A percentile compares a stretch with the other conserved stretches of the same genome.
Evolutionary conservation across 768 basidiomycete genomes (phyloP).

Genomic region (Amanita fuliginea): DNA sequence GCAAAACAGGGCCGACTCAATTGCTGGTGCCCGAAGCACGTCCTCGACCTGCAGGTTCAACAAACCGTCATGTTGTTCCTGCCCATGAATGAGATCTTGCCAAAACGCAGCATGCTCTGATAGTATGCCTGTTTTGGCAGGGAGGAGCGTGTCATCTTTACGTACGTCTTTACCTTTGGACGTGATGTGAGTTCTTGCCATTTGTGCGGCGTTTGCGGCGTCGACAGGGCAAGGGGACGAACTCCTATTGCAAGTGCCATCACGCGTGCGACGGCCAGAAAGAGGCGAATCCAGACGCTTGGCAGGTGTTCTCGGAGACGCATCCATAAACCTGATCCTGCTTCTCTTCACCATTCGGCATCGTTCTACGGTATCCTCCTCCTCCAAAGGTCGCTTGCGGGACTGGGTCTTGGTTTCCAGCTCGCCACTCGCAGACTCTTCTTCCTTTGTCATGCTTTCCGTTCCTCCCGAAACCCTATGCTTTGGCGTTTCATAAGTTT

Average conservation of each 20-base stretch:
- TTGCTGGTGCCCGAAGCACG: slow-evolving; percentile 12
- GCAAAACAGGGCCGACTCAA: slow-evolving; percentile 15
- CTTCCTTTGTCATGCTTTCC: not conserved
- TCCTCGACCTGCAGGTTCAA: slow-evolving; percentile 13
- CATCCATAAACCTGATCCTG: not conserved
- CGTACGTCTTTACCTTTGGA: not conserved
- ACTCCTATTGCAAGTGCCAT: not conserved
- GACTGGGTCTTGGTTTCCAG: not conserved
- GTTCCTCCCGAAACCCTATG: not conserved
- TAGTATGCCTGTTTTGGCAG: not conserved
- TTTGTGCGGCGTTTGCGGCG: not conserved
- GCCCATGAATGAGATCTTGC: not conserved
- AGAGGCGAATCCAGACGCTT: not conserved
- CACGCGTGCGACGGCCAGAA: not conserved
- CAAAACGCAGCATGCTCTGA: not conserved
- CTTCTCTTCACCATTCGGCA: not conserved
- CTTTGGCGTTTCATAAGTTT: not conserved
- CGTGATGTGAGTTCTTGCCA: not conserved
- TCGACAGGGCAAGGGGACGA: not conserved
- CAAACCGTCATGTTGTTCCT: not conserved
- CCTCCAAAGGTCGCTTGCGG: not conserved
- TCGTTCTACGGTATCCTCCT: not conserved
- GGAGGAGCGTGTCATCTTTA: not conserved
- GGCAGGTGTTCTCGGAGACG: not conserved
- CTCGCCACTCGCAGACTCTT: not conserved